Evolutionary conservation across 805 yeast genomes (phyloP).

Genomic region (Starmerella sp.): DNA sequence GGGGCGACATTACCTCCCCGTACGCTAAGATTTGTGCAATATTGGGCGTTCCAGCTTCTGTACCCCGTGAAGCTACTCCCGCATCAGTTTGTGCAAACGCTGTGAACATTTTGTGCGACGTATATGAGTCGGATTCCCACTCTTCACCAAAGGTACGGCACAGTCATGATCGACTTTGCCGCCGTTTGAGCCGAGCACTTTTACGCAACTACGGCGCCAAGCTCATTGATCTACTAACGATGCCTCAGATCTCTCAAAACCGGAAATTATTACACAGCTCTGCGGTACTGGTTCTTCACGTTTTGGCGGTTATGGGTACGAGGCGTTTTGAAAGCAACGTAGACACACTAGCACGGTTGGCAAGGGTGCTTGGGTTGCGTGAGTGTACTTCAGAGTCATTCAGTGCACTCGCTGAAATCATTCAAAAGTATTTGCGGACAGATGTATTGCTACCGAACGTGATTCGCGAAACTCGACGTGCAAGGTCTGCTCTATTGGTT

Average conservation of each 20-base stretch:
- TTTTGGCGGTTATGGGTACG: not conserved
- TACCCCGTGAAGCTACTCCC: constrained; percentile 1
- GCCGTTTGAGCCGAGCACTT: not conserved
- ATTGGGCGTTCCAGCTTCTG: not conserved
- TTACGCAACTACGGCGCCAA: not conserved
- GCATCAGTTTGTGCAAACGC: constrained; percentile 1
- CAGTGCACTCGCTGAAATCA: constrained; percentile 1
- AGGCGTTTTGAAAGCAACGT: not conserved
- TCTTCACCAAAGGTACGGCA: not conserved
- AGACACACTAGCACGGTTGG: not conserved
- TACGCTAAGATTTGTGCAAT: not conserved
- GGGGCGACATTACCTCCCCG: not conserved
- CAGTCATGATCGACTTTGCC: not conserved
- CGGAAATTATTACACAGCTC: not conserved
- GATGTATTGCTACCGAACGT: constrained; percentile 2
- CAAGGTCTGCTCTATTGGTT: not conserved
- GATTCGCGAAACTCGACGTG: constrained; percentile 3
- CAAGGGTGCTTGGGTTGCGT: constrained; percentile 5
- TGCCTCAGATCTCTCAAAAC: constrained; percentile 6
- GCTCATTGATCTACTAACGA: not conserved
- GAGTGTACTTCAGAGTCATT: constrained; percentile 10
- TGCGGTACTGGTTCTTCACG: not conserved
- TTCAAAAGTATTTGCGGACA: not conserved
- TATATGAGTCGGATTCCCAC: not conserved
- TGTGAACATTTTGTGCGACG: not conserved